phyloP scores from a whole-genome alignment of 345 rosid species.

The Schrenkiella parvula region DNA sequence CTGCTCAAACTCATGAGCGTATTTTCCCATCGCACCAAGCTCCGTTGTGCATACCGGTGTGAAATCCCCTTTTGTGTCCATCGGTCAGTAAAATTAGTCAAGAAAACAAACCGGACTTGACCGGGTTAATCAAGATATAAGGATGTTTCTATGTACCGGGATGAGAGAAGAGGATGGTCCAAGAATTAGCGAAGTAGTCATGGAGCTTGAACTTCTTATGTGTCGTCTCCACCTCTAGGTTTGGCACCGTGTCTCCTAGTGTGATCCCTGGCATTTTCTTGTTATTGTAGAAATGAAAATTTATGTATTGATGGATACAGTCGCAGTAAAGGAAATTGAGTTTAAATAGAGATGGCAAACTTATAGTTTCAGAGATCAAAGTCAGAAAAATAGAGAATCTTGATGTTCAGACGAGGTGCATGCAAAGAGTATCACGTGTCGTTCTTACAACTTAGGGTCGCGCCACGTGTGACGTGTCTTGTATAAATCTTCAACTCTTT shows the following conservation, averaged over 20 bases:
- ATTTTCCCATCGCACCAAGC: conserved; percentile 59
- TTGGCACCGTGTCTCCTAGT: conserved; percentile 65
- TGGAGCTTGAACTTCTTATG: conserved; percentile 62
- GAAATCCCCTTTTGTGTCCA: conserved; percentile 57
- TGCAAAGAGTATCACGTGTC: conserved; percentile 31
- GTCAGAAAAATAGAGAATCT: not conserved
- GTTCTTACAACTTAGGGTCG: not conserved
- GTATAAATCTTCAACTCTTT: not conserved
- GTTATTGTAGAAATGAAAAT: not conserved
- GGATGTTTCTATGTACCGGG: too few relatives aligned
- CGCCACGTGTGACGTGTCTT: conserved; percentile 26
- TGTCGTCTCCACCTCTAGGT: conserved; percentile 65
- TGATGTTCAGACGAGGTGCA: conserved; percentile 20
- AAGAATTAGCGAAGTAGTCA: conserved; percentile 44
- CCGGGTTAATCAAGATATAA: not conserved
- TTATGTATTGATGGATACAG: not conserved
- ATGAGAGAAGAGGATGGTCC: conserved; percentile 85
- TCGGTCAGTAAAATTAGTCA: not conserved
- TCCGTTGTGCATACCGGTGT: conserved; percentile 87
- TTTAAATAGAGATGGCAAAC: conserved; percentile 20
- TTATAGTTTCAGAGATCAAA: not conserved
- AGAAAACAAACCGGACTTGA: not conserved
- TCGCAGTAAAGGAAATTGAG: not conserved
- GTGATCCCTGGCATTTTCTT: conserved; percentile 66
- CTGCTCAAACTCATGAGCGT: conserved; percentile 44